Conservation (phyloP, 345 rosid species). For the Erodium maritimum region DNA sequence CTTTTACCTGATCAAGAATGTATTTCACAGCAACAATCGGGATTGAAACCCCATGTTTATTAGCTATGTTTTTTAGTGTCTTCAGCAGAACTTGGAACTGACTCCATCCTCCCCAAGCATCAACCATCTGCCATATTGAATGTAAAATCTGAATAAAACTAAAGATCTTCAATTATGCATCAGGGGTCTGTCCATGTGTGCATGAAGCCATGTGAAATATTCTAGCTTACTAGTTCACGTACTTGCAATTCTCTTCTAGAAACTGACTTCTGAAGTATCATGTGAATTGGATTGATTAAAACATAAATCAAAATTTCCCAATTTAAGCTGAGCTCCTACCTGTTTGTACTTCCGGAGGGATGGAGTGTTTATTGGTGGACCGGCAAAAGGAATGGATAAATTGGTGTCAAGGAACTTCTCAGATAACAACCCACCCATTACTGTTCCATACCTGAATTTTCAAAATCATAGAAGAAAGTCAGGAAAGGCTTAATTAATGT, state of each 20-base stretch:
- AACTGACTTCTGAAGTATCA: too few species aligned
- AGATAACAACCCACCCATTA: constrained; percentile 90
- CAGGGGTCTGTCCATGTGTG: too few species aligned
- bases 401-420: constrained; percentile 89
- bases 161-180: too few species aligned
- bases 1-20: constrained; percentile 63
- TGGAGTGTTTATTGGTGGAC: constrained; percentile 73
- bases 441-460: constrained; percentile 72
- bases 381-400: constrained; percentile 73
- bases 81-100: constrained; percentile 65
- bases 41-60: constrained; percentile 79
- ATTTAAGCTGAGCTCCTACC: constrained; percentile 22
- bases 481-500: not conserved
- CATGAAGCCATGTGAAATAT: too few species aligned
- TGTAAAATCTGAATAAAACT: too few species aligned
- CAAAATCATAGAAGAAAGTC: constrained; percentile 2
- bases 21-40: constrained; percentile 84
- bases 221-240: too few species aligned
- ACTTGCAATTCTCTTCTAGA: too few species aligned
- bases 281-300: too few species aligned
- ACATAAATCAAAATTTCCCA: too few species aligned
- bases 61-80: constrained; percentile 51
- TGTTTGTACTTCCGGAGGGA: constrained; percentile 92
- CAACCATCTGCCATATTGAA: constrained; percentile 55
- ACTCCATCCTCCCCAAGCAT: constrained; percentile 99